Conservation (phyloP, 2,329 filamentous ascomycete species). For the Stagonosporopsis cucurbitacearum region DNA sequence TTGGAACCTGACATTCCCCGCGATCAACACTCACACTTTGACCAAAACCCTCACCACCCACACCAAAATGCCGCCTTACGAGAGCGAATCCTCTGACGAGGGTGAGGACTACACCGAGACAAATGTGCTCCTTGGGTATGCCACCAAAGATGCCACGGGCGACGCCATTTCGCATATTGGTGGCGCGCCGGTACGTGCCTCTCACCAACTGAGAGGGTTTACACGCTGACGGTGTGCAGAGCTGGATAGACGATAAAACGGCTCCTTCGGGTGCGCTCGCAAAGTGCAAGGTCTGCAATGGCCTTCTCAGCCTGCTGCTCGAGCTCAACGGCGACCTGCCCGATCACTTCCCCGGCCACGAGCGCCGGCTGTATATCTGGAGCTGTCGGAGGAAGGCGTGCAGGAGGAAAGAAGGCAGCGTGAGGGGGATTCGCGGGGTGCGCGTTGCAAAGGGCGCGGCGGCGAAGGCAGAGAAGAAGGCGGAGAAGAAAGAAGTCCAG, state of each 20-base stretch:
- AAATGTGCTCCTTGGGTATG: slow-evolving; percentile 88
- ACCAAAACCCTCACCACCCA: background rate
- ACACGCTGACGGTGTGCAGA: slow-evolving; percentile 52
- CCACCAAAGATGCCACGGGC: slow-evolving; percentile 76
- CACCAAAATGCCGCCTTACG: slow-evolving; percentile 73
- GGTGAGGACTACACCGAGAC: slow-evolving; percentile 78
- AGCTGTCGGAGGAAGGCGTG: slow-evolving; percentile 80
- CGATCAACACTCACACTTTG: slow-evolving; percentile 4
- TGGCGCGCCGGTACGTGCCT: slow-evolving; percentile 76
- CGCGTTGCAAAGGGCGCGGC: slow-evolving; percentile 56
- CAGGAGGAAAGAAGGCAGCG: slow-evolving; percentile 79
- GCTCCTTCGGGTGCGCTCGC: slow-evolving; percentile 78
- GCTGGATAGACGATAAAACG: slow-evolving; percentile 78
- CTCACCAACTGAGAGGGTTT: background rate
- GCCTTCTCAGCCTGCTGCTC: slow-evolving; percentile 81
- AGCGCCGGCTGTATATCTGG: slow-evolving; percentile 87
- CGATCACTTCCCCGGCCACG: slow-evolving; percentile 83
- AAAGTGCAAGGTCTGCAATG: slow-evolving; percentile 86
- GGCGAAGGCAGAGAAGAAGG: slow-evolving; percentile 28
- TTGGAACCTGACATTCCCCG: slow-evolving; percentile 4
- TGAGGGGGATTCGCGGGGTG: slow-evolving; percentile 76
- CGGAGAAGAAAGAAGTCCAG: slow-evolving; percentile 28
- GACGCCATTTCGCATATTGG: slow-evolving; percentile 89
- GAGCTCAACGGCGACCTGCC: slow-evolving; percentile 92
- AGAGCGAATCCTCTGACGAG: slow-evolving; percentile 80